These are phyloP conservation scores for Stramenopiles sp. DNA, from an alignment of 352 stramenopile species.

Conservation along the genomic window DNA sequence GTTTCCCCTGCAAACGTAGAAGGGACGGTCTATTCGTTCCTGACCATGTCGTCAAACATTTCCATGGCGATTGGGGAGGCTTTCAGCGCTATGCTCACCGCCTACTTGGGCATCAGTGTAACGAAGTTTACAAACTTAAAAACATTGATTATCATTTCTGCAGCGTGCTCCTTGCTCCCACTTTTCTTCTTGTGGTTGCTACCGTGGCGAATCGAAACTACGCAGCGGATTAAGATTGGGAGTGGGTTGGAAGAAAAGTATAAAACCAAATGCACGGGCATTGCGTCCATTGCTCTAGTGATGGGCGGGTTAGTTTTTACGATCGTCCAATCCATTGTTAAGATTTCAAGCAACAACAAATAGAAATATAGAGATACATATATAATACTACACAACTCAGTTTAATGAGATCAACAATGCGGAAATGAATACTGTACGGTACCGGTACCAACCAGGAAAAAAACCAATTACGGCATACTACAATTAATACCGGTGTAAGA, in stretches of 20 bases:
- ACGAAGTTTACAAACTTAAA: background rate
- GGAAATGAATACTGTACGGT: no score
- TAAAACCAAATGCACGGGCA: background rate
- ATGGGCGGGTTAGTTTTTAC: background rate
- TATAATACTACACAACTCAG: background rate
- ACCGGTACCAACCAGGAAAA: no score
- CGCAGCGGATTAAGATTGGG: background rate
- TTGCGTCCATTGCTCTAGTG: background rate
- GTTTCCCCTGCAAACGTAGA: background rate
- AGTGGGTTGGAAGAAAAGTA: background rate
- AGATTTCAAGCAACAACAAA: background rate
- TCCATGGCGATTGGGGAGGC: background rate
- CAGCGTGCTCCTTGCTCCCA: background rate
- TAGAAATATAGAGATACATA: background rate
- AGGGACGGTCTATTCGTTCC: background rate
- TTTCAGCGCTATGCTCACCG: background rate
- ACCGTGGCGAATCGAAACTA: background rate
- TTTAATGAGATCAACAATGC: no score
- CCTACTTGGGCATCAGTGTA: background rate
- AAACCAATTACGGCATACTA: no score
- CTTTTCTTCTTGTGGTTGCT: background rate
- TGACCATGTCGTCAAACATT: background rate
- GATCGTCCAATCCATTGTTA: background rate
- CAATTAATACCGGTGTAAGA: no score
- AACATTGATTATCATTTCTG: background rate